These are phyloP conservation scores for Phlyctochytrium arcticum DNA, from an alignment of 192 early-diverging fungal species.

Conservation along the genomic window DNA sequence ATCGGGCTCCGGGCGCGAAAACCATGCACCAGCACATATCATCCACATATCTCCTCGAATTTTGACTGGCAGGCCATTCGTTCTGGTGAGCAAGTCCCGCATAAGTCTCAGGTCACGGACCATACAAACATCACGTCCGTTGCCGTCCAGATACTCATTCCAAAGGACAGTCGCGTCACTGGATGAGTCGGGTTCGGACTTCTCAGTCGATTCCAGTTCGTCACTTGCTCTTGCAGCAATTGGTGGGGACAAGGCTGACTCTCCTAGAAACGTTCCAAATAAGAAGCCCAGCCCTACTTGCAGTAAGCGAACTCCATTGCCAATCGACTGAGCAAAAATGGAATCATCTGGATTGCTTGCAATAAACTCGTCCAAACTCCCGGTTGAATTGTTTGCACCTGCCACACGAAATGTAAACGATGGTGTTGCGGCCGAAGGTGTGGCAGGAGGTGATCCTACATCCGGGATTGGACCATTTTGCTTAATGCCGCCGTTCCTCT, in stretches of 20 bases:
- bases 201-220: not conserved
- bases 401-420: not conserved
- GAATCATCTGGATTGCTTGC: not conserved
- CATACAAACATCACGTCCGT: slow-evolving; percentile 52
- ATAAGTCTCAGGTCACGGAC: slow-evolving; percentile 40
- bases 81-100: slow-evolving; percentile 43
- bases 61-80: slow-evolving; percentile 40
- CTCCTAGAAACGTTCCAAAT: slow-evolving; percentile 31
- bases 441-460: slow-evolving; percentile 5
- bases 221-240: not conserved
- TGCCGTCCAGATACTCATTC: slow-evolving; percentile 45
- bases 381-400: not conserved
- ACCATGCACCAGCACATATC: slow-evolving; percentile 50
- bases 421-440: not conserved
- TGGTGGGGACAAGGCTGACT: slow-evolving; percentile 6
- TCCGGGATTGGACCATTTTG: not conserved
- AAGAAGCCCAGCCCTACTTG: slow-evolving; percentile 40
- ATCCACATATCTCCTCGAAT: slow-evolving; percentile 56
- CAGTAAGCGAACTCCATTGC: slow-evolving; percentile 24
- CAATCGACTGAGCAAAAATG: not conserved
- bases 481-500: slow-evolving; percentile 25
- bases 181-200: not conserved
- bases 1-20: slow-evolving; percentile 37
- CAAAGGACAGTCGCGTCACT: slow-evolving; percentile 24
- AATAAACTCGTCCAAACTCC: slow-evolving; percentile 26